Evolutionary conservation across 805 yeast genomes (phyloP), one percentile per base, ranked within the genome.

Genomic region (Teunomyces pallodes): DNA sequence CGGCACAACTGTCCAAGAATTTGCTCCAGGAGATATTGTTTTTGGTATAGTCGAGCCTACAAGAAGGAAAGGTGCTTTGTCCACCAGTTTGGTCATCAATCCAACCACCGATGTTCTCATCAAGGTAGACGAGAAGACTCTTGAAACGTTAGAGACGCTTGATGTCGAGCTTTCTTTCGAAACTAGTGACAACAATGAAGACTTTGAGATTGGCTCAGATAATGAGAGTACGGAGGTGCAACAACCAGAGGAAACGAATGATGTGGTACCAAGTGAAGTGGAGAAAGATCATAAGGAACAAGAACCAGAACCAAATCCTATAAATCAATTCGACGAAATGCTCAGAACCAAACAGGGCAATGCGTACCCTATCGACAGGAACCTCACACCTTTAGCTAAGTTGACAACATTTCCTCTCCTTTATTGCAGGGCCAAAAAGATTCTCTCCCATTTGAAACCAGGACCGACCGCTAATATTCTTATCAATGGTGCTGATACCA

Each of bases 1-100:
- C 16, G 92, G 92, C 7, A 58, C 63, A 9, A 67, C 69, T n/a
- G 56, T 70, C 30, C 49, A 52, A 24, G 56, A 43, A 16, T 83
- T 61, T 56, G 64, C 63, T 7, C 78, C 69, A 20, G 92, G 91
- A 33, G 87, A 82, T 54, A 74, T 73, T 36, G 90, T 87, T 0
- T 78, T 82, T 60, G 95, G 92, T 6, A 57, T 80, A 42, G 75
- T 72, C 45, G 74, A 74, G 57, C 86, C 84, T 42, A 67, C 50
- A 13, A 68, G 71, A 14, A 79, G 79, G 13, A 70, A 72, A 40
- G 91, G 91, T 7, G 66, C 86, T 2, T 62, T 84, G 24, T 77
- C 84, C 31, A 73, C 87, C 3, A 76, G 82, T 39, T 70, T 86
- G 9, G 58, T 81, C 16, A 62, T 86, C 3, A 77, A 82, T 50